Evolutionary conservation across 768 basidiomycete genomes (phyloP), one percentile per base, ranked within the genome.

Genomic region (Phanerochaete sordida): DNA sequence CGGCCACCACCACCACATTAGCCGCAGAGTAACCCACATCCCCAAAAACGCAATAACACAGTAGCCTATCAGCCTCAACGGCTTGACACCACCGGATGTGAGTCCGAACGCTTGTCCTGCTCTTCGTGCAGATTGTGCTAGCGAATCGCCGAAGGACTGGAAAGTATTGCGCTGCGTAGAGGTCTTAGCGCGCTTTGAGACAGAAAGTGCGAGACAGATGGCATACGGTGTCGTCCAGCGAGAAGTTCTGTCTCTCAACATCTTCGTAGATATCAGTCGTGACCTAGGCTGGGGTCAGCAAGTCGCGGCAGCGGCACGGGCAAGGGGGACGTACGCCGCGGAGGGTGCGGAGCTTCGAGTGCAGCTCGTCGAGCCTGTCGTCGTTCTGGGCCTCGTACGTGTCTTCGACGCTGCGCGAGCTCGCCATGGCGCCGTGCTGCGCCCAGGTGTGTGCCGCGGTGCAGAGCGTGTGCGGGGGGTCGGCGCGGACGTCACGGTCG

Each of bases 381-480:
- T 95, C 91, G 70, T 94, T 95, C 72, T 95, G 92, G 7, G 81
- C 69, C 72, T 94, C 92, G 66, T 93, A 93, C 0, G 87, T 88
- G 58, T 89, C 83, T 69, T 91, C 88, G 8, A 81, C 78, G 46
- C 64, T 70, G 59, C 65, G 68, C 15, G 76, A 77, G 44, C 73
- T 69, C 27, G 77, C 74, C 76, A 77, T 77, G 33, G 21, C 35
- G 24, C 7, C 13, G n/a, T 21, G 35, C 19, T 4, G 11, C 4
- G 19, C 11, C 8, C 11, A 43, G 39, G 19, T 9, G 5, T 19
- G 19, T n/a, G 8, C 4, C 24, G 21, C 11, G 37, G 15, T 24
- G 26, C 43, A 12, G n/a, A 6, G 35, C 6, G 37, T 43, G 33
- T 9, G 27, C 50, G 28, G 30, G 23, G 19, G 9, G 35, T 23